Percentiles rank a stretch among this genome's conserved stretches.
Conservation (phyloP, 306 rosid genomes). For the Dryas alaskensis region DNA sequence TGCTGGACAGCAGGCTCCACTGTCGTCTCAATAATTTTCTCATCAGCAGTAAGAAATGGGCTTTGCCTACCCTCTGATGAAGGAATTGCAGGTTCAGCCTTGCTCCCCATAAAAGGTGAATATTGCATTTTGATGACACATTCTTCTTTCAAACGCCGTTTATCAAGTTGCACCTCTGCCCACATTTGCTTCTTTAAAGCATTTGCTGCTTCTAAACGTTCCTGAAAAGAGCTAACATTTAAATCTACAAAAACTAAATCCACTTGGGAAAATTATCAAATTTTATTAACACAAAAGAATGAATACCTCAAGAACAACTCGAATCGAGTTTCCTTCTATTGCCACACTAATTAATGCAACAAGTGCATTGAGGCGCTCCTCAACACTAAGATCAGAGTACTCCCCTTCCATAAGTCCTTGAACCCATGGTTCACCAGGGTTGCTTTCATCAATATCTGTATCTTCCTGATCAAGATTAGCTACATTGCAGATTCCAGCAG, state of each 20-base stretch:
- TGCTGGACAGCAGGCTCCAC: constrained; percentile 27
- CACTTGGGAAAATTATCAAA: constrained; percentile 7
- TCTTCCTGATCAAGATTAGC: constrained; percentile 36
- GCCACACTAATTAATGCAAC: constrained; percentile 59
- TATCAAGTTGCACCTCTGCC: constrained; percentile 70
- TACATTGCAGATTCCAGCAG: constrained; percentile 25
- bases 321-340: constrained; percentile 69
- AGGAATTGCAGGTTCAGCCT: constrained; percentile 32
- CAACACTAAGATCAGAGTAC: constrained; percentile 73
- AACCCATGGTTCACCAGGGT: constrained; percentile 66
- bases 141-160: constrained; percentile 63
- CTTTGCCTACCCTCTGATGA: constrained; percentile 37
- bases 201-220: constrained; percentile 79
- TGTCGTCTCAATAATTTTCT: constrained; percentile 33
- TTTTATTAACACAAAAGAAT: constrained; percentile 5
- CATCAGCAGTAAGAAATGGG: constrained; percentile 31
- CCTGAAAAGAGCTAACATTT: constrained; percentile 48
- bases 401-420: constrained; percentile 74
- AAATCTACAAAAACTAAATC: constrained; percentile 9
- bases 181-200: constrained; percentile 71
- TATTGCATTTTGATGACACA: constrained; percentile 34
- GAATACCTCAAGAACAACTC: constrained; percentile 61
- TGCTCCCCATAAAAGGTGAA: constrained; percentile 34
- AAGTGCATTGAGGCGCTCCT: constrained; percentile 73
- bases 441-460: constrained; percentile 52